Percentiles rank a stretch among this genome's conserved stretches.
Conservation (phyloP, 371 early-diverging fungal species). For the Mortierella sp. region DNA sequence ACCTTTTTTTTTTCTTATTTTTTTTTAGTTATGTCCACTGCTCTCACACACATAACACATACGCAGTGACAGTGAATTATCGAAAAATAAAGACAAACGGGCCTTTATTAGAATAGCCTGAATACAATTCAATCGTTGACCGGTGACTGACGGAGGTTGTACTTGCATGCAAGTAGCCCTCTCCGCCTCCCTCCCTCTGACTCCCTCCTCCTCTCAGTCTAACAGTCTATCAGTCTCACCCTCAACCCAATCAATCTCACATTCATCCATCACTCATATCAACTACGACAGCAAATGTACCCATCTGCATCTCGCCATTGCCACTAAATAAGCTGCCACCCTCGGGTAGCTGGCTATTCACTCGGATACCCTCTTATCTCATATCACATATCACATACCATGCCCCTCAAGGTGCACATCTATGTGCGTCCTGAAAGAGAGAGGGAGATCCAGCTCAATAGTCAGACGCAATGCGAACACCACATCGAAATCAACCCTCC, state of each 20-base stretch:
- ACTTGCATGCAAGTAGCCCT: background rate
- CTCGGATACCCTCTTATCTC: too few species aligned
- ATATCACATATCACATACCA: too few species aligned
- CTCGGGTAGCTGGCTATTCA: too few species aligned
- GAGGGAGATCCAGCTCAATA: background rate
- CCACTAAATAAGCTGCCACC: too few species aligned
- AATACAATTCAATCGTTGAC: background rate
- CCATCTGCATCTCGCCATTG: too few species aligned
- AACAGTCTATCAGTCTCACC: background rate
- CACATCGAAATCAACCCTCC: background rate
- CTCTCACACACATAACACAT: background rate
- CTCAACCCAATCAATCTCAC: background rate
- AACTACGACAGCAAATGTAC: too few species aligned
- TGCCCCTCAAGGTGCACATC: background rate
- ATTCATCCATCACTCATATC: background rate
- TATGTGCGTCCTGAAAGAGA: background rate
- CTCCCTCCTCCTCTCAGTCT: background rate
- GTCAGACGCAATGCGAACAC: background rate
- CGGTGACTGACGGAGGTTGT: background rate
- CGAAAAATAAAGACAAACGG: too few species aligned
- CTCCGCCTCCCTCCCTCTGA: background rate
- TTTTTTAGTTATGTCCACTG: background rate
- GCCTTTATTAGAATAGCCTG: background rate
- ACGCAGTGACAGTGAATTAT: background rate
- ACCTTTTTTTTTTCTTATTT: background rate